A percentile compares a stretch with the other conserved stretches of the same genome.
phyloP scores from a whole-genome alignment of 176 grass and related monocot genomes.

The Musa beccarii region DNA sequence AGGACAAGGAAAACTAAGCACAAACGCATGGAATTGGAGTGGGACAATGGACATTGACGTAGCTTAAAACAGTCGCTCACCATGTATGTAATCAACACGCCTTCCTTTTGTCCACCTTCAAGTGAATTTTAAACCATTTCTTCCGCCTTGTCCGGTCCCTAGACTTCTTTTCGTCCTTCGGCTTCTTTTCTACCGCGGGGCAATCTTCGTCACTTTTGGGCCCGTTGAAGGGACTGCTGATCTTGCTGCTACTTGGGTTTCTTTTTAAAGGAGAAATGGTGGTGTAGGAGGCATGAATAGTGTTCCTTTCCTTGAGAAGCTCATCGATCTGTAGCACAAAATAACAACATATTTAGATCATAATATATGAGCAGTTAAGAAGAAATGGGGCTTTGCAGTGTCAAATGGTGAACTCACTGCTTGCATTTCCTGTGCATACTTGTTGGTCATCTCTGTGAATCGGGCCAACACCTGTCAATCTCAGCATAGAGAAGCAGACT shows the following conservation, averaged over 20 bases:
- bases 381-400: slow-evolving; percentile 14
- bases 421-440: slow-evolving; percentile 97
- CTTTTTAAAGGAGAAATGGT: slow-evolving; percentile 54
- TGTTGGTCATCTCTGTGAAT: slow-evolving; percentile 94
- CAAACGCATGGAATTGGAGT: not conserved
- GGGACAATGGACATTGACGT: not conserved
- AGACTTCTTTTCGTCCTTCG: slow-evolving; percentile 51
- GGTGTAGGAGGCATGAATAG: slow-evolving; percentile 81
- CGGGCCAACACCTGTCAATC: slow-evolving; percentile 59
- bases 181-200: slow-evolving; percentile 39
- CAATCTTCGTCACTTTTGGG: slow-evolving; percentile 36
- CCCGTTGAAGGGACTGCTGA: slow-evolving; percentile 39
- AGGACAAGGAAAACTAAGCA: slow-evolving; percentile 4
- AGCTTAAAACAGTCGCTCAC: slow-evolving; percentile 12
- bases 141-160: slow-evolving; percentile 42
- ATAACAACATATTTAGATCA: not conserved
- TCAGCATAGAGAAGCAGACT: slow-evolving; percentile 1
- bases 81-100: slow-evolving; percentile 48
- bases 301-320: slow-evolving; percentile 78
- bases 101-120: slow-evolving; percentile 93
- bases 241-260: slow-evolving; percentile 56
- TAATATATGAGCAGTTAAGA: slow-evolving; percentile 5
- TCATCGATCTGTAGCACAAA: slow-evolving; percentile 48
- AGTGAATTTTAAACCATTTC: slow-evolving; percentile 80
- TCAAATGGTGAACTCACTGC: slow-evolving; percentile 24